Base-by-base conservation (phyloP, 164 flowering plant species). In the Vitis labrusca region DNA sequence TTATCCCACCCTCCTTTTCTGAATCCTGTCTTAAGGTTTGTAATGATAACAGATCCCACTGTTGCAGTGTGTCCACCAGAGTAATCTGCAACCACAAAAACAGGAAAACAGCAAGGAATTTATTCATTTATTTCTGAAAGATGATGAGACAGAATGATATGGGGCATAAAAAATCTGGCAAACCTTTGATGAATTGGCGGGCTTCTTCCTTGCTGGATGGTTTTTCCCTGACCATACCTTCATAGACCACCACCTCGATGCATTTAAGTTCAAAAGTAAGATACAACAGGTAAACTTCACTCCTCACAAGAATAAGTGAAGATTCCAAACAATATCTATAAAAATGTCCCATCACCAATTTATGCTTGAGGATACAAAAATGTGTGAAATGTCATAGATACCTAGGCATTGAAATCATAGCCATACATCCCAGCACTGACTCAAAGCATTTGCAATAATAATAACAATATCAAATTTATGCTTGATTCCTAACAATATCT, bases 191-290 rank as follows among this genome's bases (percentile, higher is more conserved):
- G 62, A 90, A 93, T 63, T 84, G 70, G 2, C 90, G 83, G 59
- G 98, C 98, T 81, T 93, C 97, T 72, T 90, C 97, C 78, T 88
- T 85, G 82, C 81, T 81, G 48, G 91, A 85, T 70, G 98, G 98
- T 74, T 93, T 95, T 77, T 95, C 99, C 77, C 97, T 84, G 69
- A 95, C 71, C 67, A 73, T 71, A 73, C 93, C 98, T 79, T 85
- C 97, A 85, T 91, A 85, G 74, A 95, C 97, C 82, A 95, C 98
- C 87, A 95, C 98, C 97, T 93, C 81, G 79, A 88, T 59, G 79
- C 73, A 81, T 78, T 79, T 48, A 23, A 78, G 66, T 63, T 74
- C 37, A 74, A 61, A 66, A 73, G 71, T 71, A 71, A 82, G 80
- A 72, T 63, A 72, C 9, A 54, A 63, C 53, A 32, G 17, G 57